Conservation (phyloP, 75 land plant genomes). For the Selaginella tamariscina region DNA sequence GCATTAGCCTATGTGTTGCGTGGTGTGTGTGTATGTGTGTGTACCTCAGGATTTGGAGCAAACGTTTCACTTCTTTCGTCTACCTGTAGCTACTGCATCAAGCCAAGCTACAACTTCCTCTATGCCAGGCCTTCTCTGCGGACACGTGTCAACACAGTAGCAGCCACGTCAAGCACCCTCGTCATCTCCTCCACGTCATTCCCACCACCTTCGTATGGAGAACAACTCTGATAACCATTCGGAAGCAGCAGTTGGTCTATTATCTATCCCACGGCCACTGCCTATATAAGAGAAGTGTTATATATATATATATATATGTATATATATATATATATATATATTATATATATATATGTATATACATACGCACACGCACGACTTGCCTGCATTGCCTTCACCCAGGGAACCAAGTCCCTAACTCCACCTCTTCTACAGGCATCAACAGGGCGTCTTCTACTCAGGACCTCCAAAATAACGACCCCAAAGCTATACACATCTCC, state of each 20-base stretch:
- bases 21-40: no score
- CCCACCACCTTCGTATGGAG: no score
- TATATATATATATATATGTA: no score
- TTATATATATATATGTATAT: no score
- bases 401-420: slow-evolving; percentile 35
- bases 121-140: slow-evolving; percentile 42
- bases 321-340: no score
- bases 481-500: slow-evolving; percentile 36
- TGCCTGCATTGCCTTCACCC: slow-evolving; percentile 41
- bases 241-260: slow-evolving; percentile 33
- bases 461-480: slow-evolving; percentile 23
- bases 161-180: slow-evolving; percentile 46
- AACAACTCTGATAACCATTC: slow-evolving; percentile 35
- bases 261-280: slow-evolving; percentile 35
- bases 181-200: slow-evolving; percentile 28
- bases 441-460: slow-evolving; percentile 24
- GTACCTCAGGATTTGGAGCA: no score
- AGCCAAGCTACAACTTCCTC: slow-evolving; percentile 53
- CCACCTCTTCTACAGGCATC: slow-evolving; percentile 18
- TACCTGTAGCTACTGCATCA: slow-evolving; percentile 13
- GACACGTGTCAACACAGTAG: slow-evolving; percentile 39
- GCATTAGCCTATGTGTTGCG: no score
- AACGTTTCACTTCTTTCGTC: neutral
- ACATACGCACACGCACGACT: no score
- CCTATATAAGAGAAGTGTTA: no score